Conservation (phyloP, 805 yeast species). For the Hanseniaspora jakobsenii region DNA sequence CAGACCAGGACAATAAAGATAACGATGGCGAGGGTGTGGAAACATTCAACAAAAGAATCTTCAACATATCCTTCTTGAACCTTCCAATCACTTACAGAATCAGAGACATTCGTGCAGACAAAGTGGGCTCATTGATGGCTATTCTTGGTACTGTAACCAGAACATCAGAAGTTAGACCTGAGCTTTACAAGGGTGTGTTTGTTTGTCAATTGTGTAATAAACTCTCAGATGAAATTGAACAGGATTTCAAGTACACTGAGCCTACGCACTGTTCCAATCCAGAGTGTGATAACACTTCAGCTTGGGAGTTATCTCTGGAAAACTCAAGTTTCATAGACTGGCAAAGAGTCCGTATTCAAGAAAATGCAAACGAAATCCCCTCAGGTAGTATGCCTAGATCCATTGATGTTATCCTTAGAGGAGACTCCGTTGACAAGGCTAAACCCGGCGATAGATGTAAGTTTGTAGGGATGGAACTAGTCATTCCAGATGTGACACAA, state of each 20-base stretch:
- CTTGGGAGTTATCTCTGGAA: conserved; percentile 72
- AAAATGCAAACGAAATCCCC: conserved; percentile 95
- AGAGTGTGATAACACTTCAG: conserved; percentile 71
- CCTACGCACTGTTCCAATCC: conserved; percentile 87
- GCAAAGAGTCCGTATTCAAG: conserved; percentile 86
- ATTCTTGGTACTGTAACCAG: conserved; percentile 92
- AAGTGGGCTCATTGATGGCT: conserved; percentile 70
- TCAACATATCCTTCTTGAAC: conserved; percentile 81
- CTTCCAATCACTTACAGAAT: conserved; percentile 72
- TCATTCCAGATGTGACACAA: conserved; percentile 87
- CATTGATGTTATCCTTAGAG: conserved; percentile 84
- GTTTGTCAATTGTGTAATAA: conserved; percentile 66
- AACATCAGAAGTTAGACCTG: conserved; percentile 89
- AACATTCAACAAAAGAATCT: conserved; percentile 39
- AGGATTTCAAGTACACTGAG: conserved; percentile 83
- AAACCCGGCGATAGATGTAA: conserved; percentile 96
- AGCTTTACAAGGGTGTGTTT: conserved; percentile 73
- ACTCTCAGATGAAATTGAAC: conserved; percentile 78
- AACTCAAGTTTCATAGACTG: conserved; percentile 87
- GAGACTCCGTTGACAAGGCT: conserved; percentile 79
- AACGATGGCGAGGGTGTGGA: conserved; percentile 30
- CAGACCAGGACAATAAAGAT: conserved; percentile 27
- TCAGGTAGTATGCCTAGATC: conserved; percentile 95
- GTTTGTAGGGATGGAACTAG: conserved; percentile 68
- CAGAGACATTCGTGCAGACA: conserved; percentile 81